Conservation (phyloP, 2,329 filamentous ascomycete genomes). For the Epicoccum nigrum region DNA sequence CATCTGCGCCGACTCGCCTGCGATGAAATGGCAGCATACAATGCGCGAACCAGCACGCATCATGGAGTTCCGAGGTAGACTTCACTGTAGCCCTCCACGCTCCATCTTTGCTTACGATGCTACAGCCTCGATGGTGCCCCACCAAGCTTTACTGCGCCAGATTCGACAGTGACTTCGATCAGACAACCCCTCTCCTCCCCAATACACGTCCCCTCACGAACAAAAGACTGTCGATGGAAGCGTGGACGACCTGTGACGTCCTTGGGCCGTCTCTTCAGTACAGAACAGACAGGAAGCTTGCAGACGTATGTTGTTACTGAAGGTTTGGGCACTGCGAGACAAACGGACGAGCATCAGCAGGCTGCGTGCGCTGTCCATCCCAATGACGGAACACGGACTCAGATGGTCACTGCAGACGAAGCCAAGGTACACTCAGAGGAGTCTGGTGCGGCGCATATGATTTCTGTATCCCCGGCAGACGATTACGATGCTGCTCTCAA, state of each 20-base stretch:
- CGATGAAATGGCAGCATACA: conserved; percentile 20
- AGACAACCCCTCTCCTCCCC: conserved; percentile 9
- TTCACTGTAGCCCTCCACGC: neutral
- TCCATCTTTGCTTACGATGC: neutral
- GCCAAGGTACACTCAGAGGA: neutral
- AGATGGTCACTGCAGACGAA: neutral
- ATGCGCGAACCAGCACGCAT: neutral
- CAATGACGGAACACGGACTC: too few species aligned
- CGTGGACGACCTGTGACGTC: conserved; percentile 26
- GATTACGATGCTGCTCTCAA: neutral
- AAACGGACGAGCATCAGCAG: neutral
- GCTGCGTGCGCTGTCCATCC: too few species aligned
- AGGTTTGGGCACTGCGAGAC: neutral
- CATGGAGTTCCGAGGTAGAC: conserved; percentile 2
- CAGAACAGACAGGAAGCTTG: neutral
- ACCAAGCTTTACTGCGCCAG: neutral
- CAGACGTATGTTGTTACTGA: neutral
- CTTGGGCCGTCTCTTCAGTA: conserved; percentile 13
- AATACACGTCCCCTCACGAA: conserved; percentile 4
- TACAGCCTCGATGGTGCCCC: neutral
- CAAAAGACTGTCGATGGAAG: conserved; percentile 24
- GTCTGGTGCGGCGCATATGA: neutral
- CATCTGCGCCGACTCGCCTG: conserved; percentile 21
- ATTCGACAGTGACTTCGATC: conserved; percentile 4
- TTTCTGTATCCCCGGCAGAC: neutral